Conservation (phyloP, 495 filamentous ascomycete species). For the Parathielavia hyrcaniae region DNA sequence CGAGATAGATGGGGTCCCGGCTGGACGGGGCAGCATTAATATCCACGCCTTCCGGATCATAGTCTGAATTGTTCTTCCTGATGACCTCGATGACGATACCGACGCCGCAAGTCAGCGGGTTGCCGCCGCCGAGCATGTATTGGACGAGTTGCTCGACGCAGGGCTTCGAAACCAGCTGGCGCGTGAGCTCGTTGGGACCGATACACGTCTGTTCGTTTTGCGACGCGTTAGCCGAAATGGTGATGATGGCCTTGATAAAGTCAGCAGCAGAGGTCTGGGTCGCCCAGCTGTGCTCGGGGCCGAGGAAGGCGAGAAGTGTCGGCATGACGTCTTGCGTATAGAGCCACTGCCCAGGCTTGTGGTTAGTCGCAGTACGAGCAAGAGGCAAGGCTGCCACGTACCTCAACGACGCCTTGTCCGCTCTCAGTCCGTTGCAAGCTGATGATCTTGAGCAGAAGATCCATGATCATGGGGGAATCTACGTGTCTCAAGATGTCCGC, state of each 20-base stretch:
- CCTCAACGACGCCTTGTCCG: constrained; percentile 90
- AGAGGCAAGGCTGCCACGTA: constrained; percentile 37
- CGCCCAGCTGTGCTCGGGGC: constrained; percentile 69
- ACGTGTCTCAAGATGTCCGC: constrained; percentile 86
- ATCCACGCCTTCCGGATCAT: constrained; percentile 82
- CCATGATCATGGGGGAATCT: constrained; percentile 98
- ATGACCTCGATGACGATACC: constrained; percentile 98
- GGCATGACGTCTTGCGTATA: constrained; percentile 89
- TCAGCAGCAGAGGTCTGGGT: constrained; percentile 97
- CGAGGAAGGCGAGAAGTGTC: constrained; percentile 77
- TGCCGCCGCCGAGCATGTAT: constrained; percentile 91
- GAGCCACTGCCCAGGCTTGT: constrained; percentile 63
- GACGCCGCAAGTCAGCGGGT: constrained; percentile 91
- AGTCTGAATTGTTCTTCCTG: constrained; percentile 98
- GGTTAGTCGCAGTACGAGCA: background rate
- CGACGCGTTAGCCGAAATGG: constrained; percentile 95
- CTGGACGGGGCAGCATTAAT: constrained; percentile 70
- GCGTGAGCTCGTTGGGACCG: constrained; percentile 91
- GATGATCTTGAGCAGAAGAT: constrained; percentile 93
- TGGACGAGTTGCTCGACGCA: constrained; percentile 76
- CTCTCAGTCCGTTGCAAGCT: constrained; percentile 90
- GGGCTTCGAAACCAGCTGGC: constrained; percentile 83
- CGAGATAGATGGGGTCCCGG: constrained; percentile 94
- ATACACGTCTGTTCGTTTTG: constrained; percentile 98
- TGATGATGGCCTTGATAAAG: constrained; percentile 98